Evolutionary conservation across 768 basidiomycete species (phyloP).

Genomic region (Mycena vulgaris): DNA sequence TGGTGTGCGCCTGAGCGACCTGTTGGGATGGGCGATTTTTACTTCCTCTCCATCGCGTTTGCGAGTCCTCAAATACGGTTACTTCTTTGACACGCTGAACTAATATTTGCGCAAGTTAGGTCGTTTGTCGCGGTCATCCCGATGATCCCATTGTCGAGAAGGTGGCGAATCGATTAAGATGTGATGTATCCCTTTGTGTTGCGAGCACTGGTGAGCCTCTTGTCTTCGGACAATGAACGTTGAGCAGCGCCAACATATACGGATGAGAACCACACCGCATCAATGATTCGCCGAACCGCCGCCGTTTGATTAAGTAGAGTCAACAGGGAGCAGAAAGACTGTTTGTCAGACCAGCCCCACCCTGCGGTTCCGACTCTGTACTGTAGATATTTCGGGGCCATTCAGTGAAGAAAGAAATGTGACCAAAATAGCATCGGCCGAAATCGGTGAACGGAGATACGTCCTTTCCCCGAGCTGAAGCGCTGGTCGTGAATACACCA

Average conservation of each 20-base stretch:
- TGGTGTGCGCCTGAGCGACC: not conserved
- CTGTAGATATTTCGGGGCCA: no score
- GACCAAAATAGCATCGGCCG: no score
- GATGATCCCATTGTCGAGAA: conserved; percentile 23
- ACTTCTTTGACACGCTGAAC: conserved; percentile 26
- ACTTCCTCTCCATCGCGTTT: not conserved
- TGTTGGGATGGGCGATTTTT: not conserved
- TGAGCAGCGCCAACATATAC: not conserved
- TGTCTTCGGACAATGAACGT: conserved; percentile 25
- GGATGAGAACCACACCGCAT: no score
- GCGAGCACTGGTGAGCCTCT: not conserved
- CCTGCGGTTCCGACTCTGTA: no score
- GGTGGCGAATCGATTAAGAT: conserved; percentile 25
- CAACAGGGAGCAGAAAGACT: no score
- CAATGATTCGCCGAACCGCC: no score
- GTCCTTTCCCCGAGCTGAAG: no score
- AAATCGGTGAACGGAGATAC: no score
- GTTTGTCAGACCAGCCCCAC: no score
- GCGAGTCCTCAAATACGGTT: conserved; percentile 29
- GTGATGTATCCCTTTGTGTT: conserved; percentile 33
- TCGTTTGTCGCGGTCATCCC: conserved; percentile 28
- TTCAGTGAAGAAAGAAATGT: no score
- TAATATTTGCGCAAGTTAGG: conserved; percentile 20
- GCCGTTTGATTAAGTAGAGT: no score
- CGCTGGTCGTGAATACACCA: no score